Percentiles rank a stretch among this genome's conserved stretches.
phyloP scores from a whole-genome alignment of 192 early-diverging fungal species.

The Linnemannia exigua region DNA sequence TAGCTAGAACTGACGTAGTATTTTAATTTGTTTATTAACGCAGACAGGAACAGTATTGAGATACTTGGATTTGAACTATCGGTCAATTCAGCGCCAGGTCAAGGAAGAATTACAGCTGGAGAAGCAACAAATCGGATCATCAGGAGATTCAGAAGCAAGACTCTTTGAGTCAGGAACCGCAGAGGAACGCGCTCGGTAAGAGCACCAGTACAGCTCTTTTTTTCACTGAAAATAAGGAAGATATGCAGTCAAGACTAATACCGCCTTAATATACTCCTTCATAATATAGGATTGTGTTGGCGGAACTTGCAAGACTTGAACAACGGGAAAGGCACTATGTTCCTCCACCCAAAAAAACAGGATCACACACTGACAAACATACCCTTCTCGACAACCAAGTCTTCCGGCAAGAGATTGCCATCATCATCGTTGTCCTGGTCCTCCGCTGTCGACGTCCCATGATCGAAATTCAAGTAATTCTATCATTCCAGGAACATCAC shows the following conservation, averaged over 20 bases:
- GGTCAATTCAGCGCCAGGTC: conserved; percentile 44
- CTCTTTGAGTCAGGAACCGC: conserved; percentile 33
- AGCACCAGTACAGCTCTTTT: too few species aligned
- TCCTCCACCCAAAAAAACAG: background rate
- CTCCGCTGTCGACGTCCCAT: conserved; percentile 28
- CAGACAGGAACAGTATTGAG: conserved; percentile 25
- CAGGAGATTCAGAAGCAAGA: background rate
- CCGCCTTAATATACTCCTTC: background rate
- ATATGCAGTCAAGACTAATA: background rate
- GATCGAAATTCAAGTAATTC: conserved; percentile 31
- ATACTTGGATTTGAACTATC: conserved; percentile 39
- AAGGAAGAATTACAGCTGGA: conserved; percentile 49
- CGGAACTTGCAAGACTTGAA: conserved; percentile 21
- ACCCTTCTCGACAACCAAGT: conserved; percentile 28
- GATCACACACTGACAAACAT: background rate
- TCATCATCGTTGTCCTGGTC: conserved; percentile 18
- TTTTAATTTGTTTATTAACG: background rate
- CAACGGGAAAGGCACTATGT: background rate
- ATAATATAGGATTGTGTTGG: conserved; percentile 23
- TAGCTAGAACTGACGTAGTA: background rate
- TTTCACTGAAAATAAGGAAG: background rate
- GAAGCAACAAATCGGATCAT: conserved; percentile 14
- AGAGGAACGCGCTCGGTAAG: conserved; percentile 49
- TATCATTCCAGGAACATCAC: background rate
- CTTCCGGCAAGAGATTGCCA: conserved; percentile 26